Evolutionary conservation across 225 moss, liverwort and hornwort genomes (phyloP), one percentile per base, ranked within the genome.

Genomic region (Sphagnum contortum): DNA sequence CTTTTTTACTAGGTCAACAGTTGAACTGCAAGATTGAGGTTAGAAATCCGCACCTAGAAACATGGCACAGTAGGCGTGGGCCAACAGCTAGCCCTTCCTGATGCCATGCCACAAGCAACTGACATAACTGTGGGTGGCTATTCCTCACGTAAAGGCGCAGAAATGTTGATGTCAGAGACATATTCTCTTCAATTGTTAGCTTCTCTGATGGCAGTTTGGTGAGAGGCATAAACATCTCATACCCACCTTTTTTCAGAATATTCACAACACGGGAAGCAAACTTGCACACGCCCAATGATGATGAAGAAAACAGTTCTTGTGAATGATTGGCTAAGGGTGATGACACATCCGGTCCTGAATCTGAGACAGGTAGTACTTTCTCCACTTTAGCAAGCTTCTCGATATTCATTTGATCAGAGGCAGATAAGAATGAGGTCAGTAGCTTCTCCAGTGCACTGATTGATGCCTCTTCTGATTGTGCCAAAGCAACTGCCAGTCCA

Each of bases 31-130:
- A 29, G 29, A 29, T 29, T 29, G 29, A 29, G 29, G 29, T 29
- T 29, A 29, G 29, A 29, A 29, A 29, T 29, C 52, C 52, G 6
- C 52, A 84, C 84, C 84, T 87, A 61, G 89, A 92, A 47, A 88
- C 89, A 58, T 91, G 81, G 69, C 98, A 98, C 48, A 98, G 84
- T 3, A 98, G 66, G 71, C 98, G 80, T 29, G 98, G 87, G 62
- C 98, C 98, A 29, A 98, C 98, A 29, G 89, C 79, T 14, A 91
- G 72, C 44, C 85, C 98, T 69, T 87, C 89, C 55, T 77, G 83
- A 66, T 98, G 85, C 98, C 93, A 93, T 59, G 83, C 87, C 71
- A 86, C 80, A 3, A 98, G 79, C 67, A 98, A 76, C 62, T 87
- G 85, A n/a, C 87, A 82, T 73, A 98, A 60, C 65, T 85, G 79